These are phyloP conservation scores for Neonectria sp. DNA, from an alignment of 2,329 filamentous ascomycete genomes.

Conservation along the genomic window DNA sequence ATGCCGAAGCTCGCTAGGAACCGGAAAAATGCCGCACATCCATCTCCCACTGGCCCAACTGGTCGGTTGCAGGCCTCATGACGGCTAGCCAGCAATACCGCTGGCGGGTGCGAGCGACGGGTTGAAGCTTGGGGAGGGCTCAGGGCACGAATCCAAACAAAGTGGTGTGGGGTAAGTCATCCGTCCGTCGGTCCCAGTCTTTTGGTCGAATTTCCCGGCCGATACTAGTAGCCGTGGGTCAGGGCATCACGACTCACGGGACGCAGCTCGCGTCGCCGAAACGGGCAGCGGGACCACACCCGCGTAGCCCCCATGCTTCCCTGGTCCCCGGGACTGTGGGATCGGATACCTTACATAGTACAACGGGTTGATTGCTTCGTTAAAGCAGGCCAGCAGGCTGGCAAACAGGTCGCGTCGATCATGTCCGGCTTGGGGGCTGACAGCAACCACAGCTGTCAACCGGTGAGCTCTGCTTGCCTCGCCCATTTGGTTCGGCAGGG, in stretches of 20 bases:
- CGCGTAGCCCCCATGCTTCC: not conserved
- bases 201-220: conserved; percentile 25
- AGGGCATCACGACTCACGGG: not conserved
- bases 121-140: conserved; percentile 10
- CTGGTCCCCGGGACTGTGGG: conserved; percentile 5
- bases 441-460: conserved; percentile 34
- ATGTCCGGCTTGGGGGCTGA: conserved; percentile 35
- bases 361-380: conserved; percentile 8
- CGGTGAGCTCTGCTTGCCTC: conserved; percentile 29
- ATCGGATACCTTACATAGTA: conserved; percentile 13
- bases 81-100: conserved; percentile 11
- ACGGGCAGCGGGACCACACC: conserved; percentile 13
- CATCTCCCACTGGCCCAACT: conserved; percentile 1
- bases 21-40: conserved; percentile 27
- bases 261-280: conserved; percentile 9
- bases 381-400: not conserved
- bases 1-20: conserved; percentile 13
- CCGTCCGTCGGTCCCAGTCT: conserved; percentile 13
- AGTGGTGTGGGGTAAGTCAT: conserved; percentile 24
- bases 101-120: conserved; percentile 12
- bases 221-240: conserved; percentile 9
- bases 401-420: conserved; percentile 35
- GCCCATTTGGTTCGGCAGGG: conserved; percentile 30
- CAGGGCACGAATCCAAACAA: not conserved
- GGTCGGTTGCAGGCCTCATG: conserved; percentile 13